These are phyloP conservation scores for Neurospora cerealis DNA, from an alignment of 495 filamentous ascomycete species.

Conservation along the genomic window DNA sequence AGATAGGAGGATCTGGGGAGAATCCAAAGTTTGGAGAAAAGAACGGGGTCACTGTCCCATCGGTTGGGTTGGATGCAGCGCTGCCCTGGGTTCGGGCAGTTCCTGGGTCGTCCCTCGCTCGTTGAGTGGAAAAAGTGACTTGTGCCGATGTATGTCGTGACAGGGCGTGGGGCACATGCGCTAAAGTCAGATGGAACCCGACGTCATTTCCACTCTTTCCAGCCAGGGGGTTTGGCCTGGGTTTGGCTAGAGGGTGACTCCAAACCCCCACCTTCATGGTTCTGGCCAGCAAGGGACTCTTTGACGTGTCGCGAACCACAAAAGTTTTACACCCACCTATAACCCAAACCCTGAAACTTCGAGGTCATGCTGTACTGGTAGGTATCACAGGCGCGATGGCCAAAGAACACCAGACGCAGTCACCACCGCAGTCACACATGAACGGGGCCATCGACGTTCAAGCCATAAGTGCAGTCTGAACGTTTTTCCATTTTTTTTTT, in stretches of 20 bases:
- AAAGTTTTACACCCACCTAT: not conserved
- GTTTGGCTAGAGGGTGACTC: not conserved
- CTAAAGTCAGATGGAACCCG: not conserved
- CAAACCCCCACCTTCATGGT: not conserved
- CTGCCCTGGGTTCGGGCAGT: not conserved
- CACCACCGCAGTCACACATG: not conserved
- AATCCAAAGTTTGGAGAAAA: not conserved
- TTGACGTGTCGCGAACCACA: not conserved
- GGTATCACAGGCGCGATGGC: not conserved
- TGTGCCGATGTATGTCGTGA: constrained; percentile 1
- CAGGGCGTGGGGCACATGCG: constrained; percentile 7
- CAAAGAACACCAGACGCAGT: not conserved
- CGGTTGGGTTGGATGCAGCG: not conserved
- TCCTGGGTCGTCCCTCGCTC: not conserved
- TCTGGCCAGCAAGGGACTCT: not conserved
- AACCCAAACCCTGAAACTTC: not conserved
- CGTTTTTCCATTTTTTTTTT: not conserved
- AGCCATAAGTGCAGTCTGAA: not conserved
- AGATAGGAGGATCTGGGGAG: not conserved
- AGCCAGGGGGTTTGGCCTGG: not conserved
- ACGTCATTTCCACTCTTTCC: constrained; percentile 8
- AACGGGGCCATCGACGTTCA: not conserved
- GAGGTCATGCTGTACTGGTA: not conserved
- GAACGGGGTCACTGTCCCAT: not conserved
- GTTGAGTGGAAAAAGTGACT: not conserved